Base-by-base conservation (phyloP, 106 monocot species). In the Dioscorea dumetorum region DNA sequence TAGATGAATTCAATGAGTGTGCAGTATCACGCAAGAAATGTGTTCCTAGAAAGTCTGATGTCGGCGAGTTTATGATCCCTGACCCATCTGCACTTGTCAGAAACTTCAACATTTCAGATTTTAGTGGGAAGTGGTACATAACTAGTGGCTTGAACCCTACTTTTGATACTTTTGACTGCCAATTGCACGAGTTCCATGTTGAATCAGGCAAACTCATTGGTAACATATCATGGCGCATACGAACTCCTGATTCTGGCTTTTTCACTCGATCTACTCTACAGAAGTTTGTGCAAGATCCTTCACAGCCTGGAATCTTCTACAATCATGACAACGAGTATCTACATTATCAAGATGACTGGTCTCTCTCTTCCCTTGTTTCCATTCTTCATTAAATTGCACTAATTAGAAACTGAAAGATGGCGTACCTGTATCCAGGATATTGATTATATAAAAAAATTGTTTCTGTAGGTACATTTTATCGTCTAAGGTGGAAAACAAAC, bases 321-420 rank as follows among this genome's bases (percentile, higher is more conserved):
- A 95, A 95, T 67, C 95, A 89, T 84, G 91, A 95, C 58, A 95
- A 95, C 67, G 95, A 95, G 75, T 95, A 88, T 69, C 86, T 95
- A 69, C 91, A 95, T 70, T 95, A 95, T 63, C 88, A 95, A 84
- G 95, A 95, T 91, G 95, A 95, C 78, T 95, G 95, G 95, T 95
- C 18, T 60, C n/a, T 24, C 49, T 67, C 67, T 75, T 23, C 35
- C 21, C 48, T 41, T 34, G 4, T 18, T 31, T 14, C 41, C 41
- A 41, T 41, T 41, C 41, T 41, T 41, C 41, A 41, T 41, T 41
- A 10, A 41, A 41, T 41, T 41, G 10, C 2, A 28, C 28, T 41
- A 41, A 8, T 3, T 41, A 41, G 41, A 6, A 41, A 41, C 10
- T 10, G 6, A 8, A 41, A 41, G 41, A 41, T 41, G 6, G 41